A percentile compares a stretch with the other conserved stretches of the same genome.
These are phyloP conservation scores for Cladosporium sp. DNA, from an alignment of 2,329 filamentous ascomycete genomes.

Conservation along the genomic window DNA sequence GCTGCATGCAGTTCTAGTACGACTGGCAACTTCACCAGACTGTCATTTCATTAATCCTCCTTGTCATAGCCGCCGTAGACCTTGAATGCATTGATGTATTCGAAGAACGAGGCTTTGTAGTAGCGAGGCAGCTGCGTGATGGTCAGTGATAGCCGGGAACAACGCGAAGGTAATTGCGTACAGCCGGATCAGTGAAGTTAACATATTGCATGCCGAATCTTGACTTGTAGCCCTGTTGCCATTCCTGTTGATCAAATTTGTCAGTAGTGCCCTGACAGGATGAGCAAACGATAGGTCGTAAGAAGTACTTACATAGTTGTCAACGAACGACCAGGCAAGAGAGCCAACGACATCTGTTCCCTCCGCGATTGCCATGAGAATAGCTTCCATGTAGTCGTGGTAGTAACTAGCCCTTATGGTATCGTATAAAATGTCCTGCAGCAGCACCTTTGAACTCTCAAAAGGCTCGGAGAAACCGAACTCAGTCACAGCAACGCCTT, in stretches of 20 bases:
- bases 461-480: slow-evolving; percentile 42
- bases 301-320: slow-evolving; percentile 36
- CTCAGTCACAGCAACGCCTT: slow-evolving; percentile 38
- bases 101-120: slow-evolving; percentile 42
- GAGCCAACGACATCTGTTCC: slow-evolving; percentile 39
- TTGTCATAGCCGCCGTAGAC: slow-evolving; percentile 18
- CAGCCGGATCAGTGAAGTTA: slow-evolving; percentile 38
- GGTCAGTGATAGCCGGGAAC: not conserved
- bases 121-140: slow-evolving; percentile 31
- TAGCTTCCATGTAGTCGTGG: slow-evolving; percentile 36
- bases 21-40: not conserved
- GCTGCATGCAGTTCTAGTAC: not conserved
- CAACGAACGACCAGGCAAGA: slow-evolving; percentile 40
- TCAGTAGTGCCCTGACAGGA: not conserved
- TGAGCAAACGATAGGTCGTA: not conserved
- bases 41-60: not conserved
- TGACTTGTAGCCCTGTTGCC: slow-evolving; percentile 33
- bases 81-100: slow-evolving; percentile 39
- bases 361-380: slow-evolving; percentile 38
- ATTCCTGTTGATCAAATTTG: slow-evolving; percentile 21
- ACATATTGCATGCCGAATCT: slow-evolving; percentile 44
- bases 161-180: not conserved
- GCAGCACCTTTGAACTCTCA: slow-evolving; percentile 34
- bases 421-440: slow-evolving; percentile 35
- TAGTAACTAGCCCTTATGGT: slow-evolving; percentile 36